phyloP scores from a whole-genome alignment of 2,329 filamentous ascomycete species.

The Aureobasidium sp. region DNA sequence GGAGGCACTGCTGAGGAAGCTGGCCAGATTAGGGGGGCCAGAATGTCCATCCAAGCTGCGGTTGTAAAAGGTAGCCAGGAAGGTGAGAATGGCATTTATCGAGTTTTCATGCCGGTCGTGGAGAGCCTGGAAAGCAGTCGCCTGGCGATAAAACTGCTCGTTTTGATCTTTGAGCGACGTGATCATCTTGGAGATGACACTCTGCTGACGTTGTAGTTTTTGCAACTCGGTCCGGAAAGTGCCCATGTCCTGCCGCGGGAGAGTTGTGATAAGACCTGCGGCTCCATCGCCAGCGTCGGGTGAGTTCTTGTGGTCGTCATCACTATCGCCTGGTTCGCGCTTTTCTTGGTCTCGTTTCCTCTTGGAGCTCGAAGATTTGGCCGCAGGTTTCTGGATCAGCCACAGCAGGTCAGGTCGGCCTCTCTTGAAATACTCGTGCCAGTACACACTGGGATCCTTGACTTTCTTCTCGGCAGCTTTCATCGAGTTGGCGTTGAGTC shows the following conservation, averaged over 20 bases:
- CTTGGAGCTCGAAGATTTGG: conserved; percentile 45
- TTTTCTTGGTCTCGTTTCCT: conserved; percentile 53
- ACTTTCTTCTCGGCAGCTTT: conserved; percentile 85
- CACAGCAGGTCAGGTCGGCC: conserved; percentile 87
- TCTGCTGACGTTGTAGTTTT: conserved; percentile 77
- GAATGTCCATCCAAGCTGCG: conserved; percentile 77
- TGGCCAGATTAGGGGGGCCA: conserved; percentile 66
- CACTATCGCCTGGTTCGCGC: conserved; percentile 57
- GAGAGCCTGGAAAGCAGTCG: conserved; percentile 78
- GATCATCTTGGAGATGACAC: conserved; percentile 76
- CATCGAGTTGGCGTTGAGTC: conserved; percentile 95
- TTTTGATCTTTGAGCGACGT: conserved; percentile 75
- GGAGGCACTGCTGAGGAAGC: conserved; percentile 50
- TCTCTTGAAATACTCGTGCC: conserved; percentile 90
- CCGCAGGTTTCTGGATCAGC: conserved; percentile 94
- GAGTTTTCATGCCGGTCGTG: conserved; percentile 97
- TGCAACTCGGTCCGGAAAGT: conserved; percentile 72
- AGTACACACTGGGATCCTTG: conserved; percentile 97
- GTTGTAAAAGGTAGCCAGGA: conserved; percentile 92
- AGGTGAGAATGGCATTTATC: conserved; percentile 97
- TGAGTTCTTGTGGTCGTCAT: conserved; percentile 46
- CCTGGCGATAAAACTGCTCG: conserved; percentile 78
- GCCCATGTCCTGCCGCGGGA: conserved; percentile 65
- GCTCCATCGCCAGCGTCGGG: conserved; percentile 35
- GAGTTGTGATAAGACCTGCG: conserved; percentile 37